Evolutionary conservation across 108 stramenopile species (phyloP).

Genomic region (Skeletonema menzelii): DNA sequence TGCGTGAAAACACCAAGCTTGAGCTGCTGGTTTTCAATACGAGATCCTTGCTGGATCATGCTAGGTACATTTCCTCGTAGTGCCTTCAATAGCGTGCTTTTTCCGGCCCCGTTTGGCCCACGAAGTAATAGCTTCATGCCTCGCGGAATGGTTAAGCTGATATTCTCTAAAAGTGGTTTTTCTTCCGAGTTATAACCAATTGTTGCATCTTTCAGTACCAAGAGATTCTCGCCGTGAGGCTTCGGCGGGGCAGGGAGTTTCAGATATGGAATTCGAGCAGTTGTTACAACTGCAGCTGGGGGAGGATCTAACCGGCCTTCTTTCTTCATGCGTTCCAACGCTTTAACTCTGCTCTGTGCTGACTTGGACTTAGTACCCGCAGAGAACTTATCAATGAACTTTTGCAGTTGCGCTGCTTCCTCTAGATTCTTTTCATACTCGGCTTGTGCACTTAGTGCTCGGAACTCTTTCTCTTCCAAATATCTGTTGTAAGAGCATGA

Average conservation of each 20-base stretch:
- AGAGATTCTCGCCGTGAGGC: slow-evolving; percentile 45
- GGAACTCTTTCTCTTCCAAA: slow-evolving; percentile 55
- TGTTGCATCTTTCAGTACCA: slow-evolving; percentile 52
- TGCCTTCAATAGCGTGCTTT: slow-evolving; percentile 79
- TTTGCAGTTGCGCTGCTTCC: slow-evolving; percentile 74
- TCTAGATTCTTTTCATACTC: slow-evolving; percentile 71
- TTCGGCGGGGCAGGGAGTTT: slow-evolving; percentile 38
- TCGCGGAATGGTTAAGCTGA: slow-evolving; percentile 47
- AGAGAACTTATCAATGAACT: slow-evolving; percentile 74
- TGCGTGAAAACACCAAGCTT: slow-evolving; percentile 63
- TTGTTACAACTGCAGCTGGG: slow-evolving; percentile 38
- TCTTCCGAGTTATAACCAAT: slow-evolving; percentile 53
- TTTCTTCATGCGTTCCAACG: slow-evolving; percentile 67
- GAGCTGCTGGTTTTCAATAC: slow-evolving; percentile 54
- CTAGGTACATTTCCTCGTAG: slow-evolving; percentile 65
- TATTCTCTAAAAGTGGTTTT: slow-evolving; percentile 29
- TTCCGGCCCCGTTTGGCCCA: slow-evolving; percentile 86
- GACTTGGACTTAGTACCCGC: slow-evolving; percentile 74
- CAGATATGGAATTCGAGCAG: slow-evolving; percentile 8
- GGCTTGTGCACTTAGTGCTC: slow-evolving; percentile 52
- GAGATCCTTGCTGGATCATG: slow-evolving; percentile 40
- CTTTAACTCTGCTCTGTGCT: slow-evolving; percentile 78
- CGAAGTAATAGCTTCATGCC: slow-evolving; percentile 74
- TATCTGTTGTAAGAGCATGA: slow-evolving; percentile 57
- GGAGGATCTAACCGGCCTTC: slow-evolving; percentile 53